A percentile compares a stretch with the other conserved stretches of the same genome.
Evolutionary conservation across 2,329 filamentous ascomycete species (phyloP).

Genomic region (Talaromyces marneffei): DNA sequence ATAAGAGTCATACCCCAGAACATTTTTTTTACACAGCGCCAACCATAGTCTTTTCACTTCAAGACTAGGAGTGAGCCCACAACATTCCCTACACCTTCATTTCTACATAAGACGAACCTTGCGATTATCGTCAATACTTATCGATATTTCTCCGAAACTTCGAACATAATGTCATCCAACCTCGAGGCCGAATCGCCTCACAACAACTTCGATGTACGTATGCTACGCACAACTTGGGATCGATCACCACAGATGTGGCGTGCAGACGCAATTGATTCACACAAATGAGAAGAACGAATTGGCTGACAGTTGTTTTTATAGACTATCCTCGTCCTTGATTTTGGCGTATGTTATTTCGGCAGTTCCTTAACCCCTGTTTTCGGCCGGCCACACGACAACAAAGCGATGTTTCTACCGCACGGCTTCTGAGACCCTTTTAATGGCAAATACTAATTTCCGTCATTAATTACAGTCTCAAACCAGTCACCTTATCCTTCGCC

Average conservation of each 20-base stretch:
- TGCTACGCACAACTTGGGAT: slow-evolving; percentile 20
- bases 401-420: neutral
- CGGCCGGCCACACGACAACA: neutral
- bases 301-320: neutral
- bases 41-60: neutral
- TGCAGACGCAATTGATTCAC: neutral
- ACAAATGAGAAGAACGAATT: neutral
- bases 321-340: slow-evolving; percentile 4
- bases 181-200: slow-evolving; percentile 17
- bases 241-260: neutral
- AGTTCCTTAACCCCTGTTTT: neutral
- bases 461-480: slow-evolving; percentile 54
- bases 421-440: neutral
- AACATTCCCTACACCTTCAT: neutral
- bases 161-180: slow-evolving; percentile 17
- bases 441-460: neutral
- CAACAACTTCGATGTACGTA: slow-evolving; percentile 22
- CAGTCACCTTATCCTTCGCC: slow-evolving; percentile 67
- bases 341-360: neutral
- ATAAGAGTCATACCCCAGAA: neutral
- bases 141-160: neutral
- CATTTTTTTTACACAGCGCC: neutral
- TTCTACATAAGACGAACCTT: neutral
- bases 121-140: too few relatives aligned
- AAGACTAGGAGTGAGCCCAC: neutral